Evolutionary conservation across 345 rosid species (phyloP).

Genomic region (rapeseed (Brassica napus)): Da-Ae NC_063451.1:45519001-45519500

Average conservation of each 20-base stretch:
- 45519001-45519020: slow-evolving; percentile 72
- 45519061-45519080: slow-evolving; percentile 81
- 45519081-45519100: slow-evolving; percentile 78
- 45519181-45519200: slow-evolving; percentile 67
- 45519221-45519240: slow-evolving; percentile 75
- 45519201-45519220: slow-evolving; percentile 73
- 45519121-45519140: not conserved
- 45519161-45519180: not conserved
- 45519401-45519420: slow-evolving; percentile 68
- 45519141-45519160: not conserved
- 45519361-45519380: slow-evolving; percentile 68
- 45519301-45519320: slow-evolving; percentile 84
- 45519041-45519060: slow-evolving; percentile 76
- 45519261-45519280: slow-evolving; percentile 73
- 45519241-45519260: slow-evolving; percentile 83
- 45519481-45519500: slow-evolving; percentile 88
- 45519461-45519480: slow-evolving; percentile 71
- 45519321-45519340: slow-evolving; percentile 74
- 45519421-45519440: slow-evolving; percentile 85
- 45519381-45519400: slow-evolving; percentile 59
- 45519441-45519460: slow-evolving; percentile 72
- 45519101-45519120: slow-evolving; percentile 58
- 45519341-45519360: slow-evolving; percentile 75
- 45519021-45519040: slow-evolving; percentile 74
- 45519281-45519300: slow-evolving; percentile 77